These are phyloP conservation scores for Pelagophyceae sp. DNA, from an alignment of 352 stramenopile species.

Conservation along the genomic window DNA sequence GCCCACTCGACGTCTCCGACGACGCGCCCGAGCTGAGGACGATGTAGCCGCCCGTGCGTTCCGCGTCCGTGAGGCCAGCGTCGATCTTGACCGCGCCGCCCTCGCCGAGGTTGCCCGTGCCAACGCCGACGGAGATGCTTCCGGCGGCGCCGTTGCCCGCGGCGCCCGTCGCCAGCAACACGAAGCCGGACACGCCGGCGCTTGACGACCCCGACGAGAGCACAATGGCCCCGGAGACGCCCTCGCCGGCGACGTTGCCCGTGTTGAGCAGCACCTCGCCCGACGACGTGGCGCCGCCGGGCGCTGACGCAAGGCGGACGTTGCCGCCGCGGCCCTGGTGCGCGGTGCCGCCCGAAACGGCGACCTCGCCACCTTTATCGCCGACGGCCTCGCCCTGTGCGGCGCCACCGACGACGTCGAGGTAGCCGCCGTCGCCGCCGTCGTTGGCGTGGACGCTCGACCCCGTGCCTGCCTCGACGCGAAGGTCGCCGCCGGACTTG, in stretches of 20 bases:
- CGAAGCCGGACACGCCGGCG: slow-evolving; percentile 34
- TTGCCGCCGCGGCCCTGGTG: slow-evolving; percentile 20
- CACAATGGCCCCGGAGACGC: slow-evolving; percentile 57
- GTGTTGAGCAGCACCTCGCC: slow-evolving; percentile 58
- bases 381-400: slow-evolving; percentile 56
- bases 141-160: slow-evolving; percentile 28
- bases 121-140: slow-evolving; percentile 31
- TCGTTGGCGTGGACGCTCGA: slow-evolving; percentile 60
- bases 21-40: slow-evolving; percentile 34
- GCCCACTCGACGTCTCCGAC: slow-evolving; percentile 31
- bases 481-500: slow-evolving; percentile 52
- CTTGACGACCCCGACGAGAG: slow-evolving; percentile 51
- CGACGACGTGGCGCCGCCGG: slow-evolving; percentile 53
- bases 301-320: slow-evolving; percentile 35
- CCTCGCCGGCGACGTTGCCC: slow-evolving; percentile 54
- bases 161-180: slow-evolving; percentile 30
- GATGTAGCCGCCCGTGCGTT: slow-evolving; percentile 34
- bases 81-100: slow-evolving; percentile 56
- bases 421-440: slow-evolving; percentile 63
- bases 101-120: slow-evolving; percentile 57
- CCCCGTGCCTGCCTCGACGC: slow-evolving; percentile 53
- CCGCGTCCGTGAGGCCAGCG: slow-evolving; percentile 40
- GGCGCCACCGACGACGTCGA: slow-evolving; percentile 61
- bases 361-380: slow-evolving; percentile 59
- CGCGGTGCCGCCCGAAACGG: slow-evolving; percentile 32